These are phyloP conservation scores for Fraxinus ornus DNA, from an alignment of 305 asterid species.

Conservation along the genomic window DNA sequence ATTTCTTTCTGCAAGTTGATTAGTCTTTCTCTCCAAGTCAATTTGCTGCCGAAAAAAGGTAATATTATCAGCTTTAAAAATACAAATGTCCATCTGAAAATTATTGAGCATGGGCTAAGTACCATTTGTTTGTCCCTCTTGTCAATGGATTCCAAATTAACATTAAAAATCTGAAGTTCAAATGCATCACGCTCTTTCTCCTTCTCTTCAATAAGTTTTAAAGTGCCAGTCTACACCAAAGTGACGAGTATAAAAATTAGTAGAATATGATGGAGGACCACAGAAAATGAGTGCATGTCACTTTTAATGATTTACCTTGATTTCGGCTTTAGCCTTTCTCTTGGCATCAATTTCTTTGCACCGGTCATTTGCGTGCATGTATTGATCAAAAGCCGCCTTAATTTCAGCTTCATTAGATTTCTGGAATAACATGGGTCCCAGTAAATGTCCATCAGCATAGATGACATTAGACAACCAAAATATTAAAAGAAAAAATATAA, in stretches of 20 bases:
- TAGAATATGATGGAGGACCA: slow-evolving; percentile 20
- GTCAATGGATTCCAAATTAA: slow-evolving; percentile 57
- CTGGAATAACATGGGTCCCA: slow-evolving; percentile 44
- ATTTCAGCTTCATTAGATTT: slow-evolving; percentile 54
- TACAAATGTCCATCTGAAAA: slow-evolving; percentile 5
- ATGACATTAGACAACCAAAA: slow-evolving; percentile 1
- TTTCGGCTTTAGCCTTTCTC: slow-evolving; percentile 60
- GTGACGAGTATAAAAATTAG: slow-evolving; percentile 18
- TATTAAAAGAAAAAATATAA: slow-evolving; percentile 1
- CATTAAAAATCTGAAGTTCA: slow-evolving; percentile 57
- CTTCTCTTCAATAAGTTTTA: slow-evolving; percentile 59
- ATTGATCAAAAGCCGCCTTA: slow-evolving; percentile 48
- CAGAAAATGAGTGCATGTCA: not conserved
- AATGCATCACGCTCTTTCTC: slow-evolving; percentile 56
- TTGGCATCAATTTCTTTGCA: slow-evolving; percentile 63
- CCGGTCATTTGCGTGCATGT: slow-evolving; percentile 56
- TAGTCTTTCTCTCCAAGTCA: slow-evolving; percentile 68
- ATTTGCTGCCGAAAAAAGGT: slow-evolving; percentile 46
- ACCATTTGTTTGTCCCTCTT: slow-evolving; percentile 81
- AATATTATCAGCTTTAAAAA: slow-evolving; percentile 28
- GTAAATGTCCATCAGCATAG: slow-evolving; percentile 25
- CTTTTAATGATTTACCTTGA: slow-evolving; percentile 49
- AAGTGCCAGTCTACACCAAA: slow-evolving; percentile 48
- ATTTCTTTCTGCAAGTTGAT: slow-evolving; percentile 57
- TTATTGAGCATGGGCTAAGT: slow-evolving; percentile 22